Conservation (phyloP, 139 green algal species). For the Diplosphaera chodatii region DNA sequence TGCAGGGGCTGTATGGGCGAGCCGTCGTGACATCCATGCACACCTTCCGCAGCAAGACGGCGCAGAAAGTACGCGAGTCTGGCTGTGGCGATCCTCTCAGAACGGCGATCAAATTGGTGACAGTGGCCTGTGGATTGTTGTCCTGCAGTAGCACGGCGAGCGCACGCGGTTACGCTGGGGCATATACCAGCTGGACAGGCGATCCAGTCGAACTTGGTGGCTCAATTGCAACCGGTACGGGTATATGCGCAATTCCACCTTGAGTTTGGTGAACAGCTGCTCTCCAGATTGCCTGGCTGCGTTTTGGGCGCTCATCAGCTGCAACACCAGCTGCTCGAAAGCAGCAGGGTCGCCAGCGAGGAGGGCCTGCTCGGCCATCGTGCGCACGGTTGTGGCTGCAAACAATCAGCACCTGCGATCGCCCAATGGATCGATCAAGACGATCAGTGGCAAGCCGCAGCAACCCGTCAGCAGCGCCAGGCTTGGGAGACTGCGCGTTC, state of each 20-base stretch:
- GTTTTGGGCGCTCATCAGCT: slow-evolving; percentile 80
- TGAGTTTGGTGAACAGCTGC: slow-evolving; percentile 58
- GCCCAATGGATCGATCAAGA: no score
- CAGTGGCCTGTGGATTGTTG: slow-evolving; percentile 9
- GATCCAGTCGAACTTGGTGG: background rate
- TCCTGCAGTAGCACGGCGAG: background rate
- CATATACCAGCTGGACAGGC: slow-evolving; percentile 18
- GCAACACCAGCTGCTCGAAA: slow-evolving; percentile 69
- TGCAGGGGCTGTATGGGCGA: no score
- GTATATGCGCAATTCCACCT: no score
- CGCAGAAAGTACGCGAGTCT: slow-evolving; percentile 61
- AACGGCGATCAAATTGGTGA: slow-evolving; percentile 34
- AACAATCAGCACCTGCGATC: no score
- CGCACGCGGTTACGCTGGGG: no score
- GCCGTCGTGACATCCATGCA: no score
- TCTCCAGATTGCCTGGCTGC: slow-evolving; percentile 59
- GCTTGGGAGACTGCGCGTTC: no score
- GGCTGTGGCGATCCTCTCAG: slow-evolving; percentile 42
- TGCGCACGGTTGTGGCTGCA: background rate
- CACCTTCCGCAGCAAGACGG: slow-evolving; percentile 77
- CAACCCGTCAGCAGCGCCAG: no score
- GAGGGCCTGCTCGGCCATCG: slow-evolving; percentile 22
- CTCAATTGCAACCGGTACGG: no score
- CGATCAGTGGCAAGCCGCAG: no score
- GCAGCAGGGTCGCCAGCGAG: slow-evolving; percentile 22